phyloP scores from a whole-genome alignment of 306 rosid genomes.

The Rosa persica region DNA sequence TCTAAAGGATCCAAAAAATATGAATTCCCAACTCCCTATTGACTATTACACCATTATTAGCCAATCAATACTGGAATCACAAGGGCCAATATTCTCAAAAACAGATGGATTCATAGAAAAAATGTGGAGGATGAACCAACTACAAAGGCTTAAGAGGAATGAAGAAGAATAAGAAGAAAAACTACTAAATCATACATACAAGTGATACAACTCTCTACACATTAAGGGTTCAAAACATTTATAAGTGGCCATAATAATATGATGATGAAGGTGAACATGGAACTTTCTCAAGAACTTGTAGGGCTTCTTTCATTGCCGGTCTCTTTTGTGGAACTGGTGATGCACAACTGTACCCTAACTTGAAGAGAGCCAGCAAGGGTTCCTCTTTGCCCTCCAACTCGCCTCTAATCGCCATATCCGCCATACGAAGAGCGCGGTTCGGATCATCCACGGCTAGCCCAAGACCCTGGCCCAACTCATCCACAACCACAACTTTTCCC shows the following conservation, averaged over 20 bases:
- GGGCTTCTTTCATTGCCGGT: conserved; percentile 84
- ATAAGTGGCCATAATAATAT: conserved; percentile 42
- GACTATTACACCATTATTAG: not conserved
- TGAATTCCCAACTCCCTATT: not conserved
- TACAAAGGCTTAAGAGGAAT: conserved; percentile 9
- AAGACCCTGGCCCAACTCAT: conserved; percentile 67
- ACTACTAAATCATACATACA: conserved; percentile 47
- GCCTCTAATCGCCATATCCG: conserved; percentile 67
- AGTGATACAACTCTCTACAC: conserved; percentile 78
- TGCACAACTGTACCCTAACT: conserved; percentile 77
- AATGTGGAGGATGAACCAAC: conserved; percentile 5
- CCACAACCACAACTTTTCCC: conserved; percentile 72
- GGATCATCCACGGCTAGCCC: conserved; percentile 61
- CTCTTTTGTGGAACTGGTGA: conserved; percentile 77
- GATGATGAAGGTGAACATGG: conserved; percentile 50
- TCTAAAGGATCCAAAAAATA: not conserved
- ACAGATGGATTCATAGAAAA: conserved; percentile 12
- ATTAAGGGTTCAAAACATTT: conserved; percentile 20
- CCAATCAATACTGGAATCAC: not conserved
- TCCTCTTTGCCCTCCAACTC: conserved; percentile 93
- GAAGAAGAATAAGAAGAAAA: not conserved
- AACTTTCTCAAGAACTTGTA: conserved; percentile 74
- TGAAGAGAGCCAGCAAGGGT: conserved; percentile 59
- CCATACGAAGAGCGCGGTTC: conserved; percentile 68
- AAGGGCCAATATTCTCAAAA: not conserved